These are phyloP conservation scores for Plantago elongata DNA, from an alignment of 257 asterid species.

Conservation along the genomic window DNA sequence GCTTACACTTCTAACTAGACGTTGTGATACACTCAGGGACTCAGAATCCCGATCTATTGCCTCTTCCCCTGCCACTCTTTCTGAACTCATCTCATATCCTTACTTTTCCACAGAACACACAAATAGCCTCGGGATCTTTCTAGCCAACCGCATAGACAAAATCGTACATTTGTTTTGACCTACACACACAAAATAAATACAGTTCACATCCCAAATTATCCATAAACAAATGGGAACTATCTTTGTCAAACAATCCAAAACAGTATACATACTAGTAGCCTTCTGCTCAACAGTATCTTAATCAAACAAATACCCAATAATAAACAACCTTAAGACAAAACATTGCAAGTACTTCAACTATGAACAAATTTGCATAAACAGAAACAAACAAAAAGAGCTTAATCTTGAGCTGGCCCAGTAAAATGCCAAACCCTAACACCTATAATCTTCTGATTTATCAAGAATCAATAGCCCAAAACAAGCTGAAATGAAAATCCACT, in stretches of 20 bases:
- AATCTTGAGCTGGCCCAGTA: background rate
- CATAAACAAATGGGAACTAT: background rate
- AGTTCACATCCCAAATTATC: conserved; percentile 14
- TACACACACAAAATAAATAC: conserved; percentile 24
- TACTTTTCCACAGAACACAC: conserved; percentile 8
- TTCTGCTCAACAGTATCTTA: no score
- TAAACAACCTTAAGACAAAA: no score
- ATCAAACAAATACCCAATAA: no score
- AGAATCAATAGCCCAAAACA: background rate
- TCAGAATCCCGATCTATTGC: conserved; percentile 40
- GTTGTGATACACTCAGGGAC: conserved; percentile 59
- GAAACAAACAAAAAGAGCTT: background rate
- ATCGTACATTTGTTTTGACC: conserved; percentile 22
- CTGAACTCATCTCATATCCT: conserved; percentile 39
- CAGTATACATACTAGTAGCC: no score
- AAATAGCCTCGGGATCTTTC: conserved; percentile 19
- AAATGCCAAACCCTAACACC: background rate
- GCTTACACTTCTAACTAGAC: conserved; percentile 72
- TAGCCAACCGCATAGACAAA: background rate
- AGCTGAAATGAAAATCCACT: background rate
- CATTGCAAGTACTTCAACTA: background rate
- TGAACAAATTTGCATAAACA: background rate
- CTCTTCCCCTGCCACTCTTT: conserved; percentile 43
- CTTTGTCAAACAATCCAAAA: no score
- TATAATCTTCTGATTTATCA: background rate